Evolutionary conservation across 2,329 filamentous ascomycete genomes (phyloP), one percentile per base, ranked within the genome.

Genomic region (Fusarium nisikadoi): DNA sequence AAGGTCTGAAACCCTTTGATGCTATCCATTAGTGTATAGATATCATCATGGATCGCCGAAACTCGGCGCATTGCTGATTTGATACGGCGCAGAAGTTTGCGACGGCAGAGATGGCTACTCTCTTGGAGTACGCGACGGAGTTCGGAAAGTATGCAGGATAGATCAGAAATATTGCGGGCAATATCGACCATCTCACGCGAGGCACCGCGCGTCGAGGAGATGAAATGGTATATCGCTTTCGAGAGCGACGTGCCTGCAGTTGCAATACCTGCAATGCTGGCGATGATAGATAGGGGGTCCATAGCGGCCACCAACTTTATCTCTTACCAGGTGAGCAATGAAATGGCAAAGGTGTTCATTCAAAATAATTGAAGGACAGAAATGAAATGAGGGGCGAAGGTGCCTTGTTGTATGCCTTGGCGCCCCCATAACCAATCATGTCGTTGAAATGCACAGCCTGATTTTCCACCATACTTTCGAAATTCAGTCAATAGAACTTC

Each of bases 381-480:
- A 31, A 14, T 41, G 8, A 42, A 10, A 54, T 42, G 35, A 31
- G 35, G 50, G 36, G 50, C 25, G 19, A 8, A 17, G 23, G 9
- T 39, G 25, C 50, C 50, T 27, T 53, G 50, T 13, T 54, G 50
- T 41, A 5, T 54, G 50, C 50, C 50, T 53, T 53, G 50, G 6
- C 23, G 8, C 7, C 5, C 17, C 19, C 6, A n/a, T 38, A 17
- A 17, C 25, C 14, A 53, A 53, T 41, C 25, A 53, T 16, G 50
- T 2, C 6, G 35, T 29, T 41, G 19, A 39, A 38, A 3, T 36
- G 13, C 14, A 13, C 20, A n/a, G 35, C 35, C 50, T 23, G 35
- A 41, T 23, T 29, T 27, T 20, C 3, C 7, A 19, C 20, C 16
- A n/a, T 52, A 12, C 23, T 23, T 38, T 11, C 16, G 17, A 7